These are phyloP conservation scores for Colletotrichum kahawae DNA, from an alignment of 2,329 filamentous ascomycete species.

Conservation along the genomic window DNA sequence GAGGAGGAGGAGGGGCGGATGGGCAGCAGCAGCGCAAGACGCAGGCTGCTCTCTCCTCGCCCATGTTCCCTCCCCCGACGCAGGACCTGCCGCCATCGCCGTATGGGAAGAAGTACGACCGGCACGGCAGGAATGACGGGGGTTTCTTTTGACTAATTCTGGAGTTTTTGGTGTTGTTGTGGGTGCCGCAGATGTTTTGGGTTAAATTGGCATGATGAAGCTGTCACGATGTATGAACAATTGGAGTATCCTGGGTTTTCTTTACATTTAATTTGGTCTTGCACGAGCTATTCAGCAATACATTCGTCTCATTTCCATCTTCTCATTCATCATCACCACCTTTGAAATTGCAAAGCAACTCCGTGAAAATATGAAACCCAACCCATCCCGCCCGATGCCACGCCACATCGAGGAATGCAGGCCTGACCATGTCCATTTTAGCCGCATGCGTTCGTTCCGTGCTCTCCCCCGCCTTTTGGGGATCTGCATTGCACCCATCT, in stretches of 20 bases:
- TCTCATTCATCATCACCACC: not conserved
- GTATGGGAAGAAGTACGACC: not conserved
- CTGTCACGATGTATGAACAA: not conserved
- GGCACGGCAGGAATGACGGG: not conserved
- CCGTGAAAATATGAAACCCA: not conserved
- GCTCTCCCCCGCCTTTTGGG: not conserved
- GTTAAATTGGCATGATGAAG: not conserved
- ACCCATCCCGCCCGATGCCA: not conserved
- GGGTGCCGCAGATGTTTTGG: not conserved
- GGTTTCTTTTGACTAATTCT: conserved; percentile 8
- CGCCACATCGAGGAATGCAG: not conserved
- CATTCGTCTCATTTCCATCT: not conserved
- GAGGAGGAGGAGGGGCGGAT: not conserved
- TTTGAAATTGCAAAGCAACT: not conserved
- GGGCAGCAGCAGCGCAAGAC: not conserved
- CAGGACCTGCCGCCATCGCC: not conserved
- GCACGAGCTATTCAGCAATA: not conserved
- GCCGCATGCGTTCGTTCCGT: not conserved
- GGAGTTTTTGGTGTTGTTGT: not conserved
- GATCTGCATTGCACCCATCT: not conserved
- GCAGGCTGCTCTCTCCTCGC: not conserved
- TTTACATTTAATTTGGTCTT: not conserved
- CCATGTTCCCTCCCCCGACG: conserved; percentile 6
- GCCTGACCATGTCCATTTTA: not conserved
- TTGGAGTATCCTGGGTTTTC: not conserved